Conservation (phyloP, 2,329 filamentous ascomycete genomes). For the Trichoderma aggressivum region DNA sequence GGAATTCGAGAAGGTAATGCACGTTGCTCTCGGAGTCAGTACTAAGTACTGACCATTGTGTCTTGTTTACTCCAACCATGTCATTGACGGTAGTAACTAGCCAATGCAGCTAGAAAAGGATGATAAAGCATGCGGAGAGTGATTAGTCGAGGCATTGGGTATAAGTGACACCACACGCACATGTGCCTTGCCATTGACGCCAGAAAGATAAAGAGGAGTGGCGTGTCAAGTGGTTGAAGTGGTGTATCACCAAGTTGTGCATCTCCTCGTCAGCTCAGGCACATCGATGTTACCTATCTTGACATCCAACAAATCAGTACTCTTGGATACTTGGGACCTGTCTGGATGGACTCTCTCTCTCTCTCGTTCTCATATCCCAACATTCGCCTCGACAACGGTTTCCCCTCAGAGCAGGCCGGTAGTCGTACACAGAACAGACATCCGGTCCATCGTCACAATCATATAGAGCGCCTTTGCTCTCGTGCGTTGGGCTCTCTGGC, state of each 20-base stretch:
- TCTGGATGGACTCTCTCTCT: not conserved
- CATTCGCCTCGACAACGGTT: not conserved
- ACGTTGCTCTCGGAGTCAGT: not conserved
- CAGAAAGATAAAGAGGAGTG: not conserved
- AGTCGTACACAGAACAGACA: not conserved
- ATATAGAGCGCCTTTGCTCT: not conserved
- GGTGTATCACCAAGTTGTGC: not conserved
- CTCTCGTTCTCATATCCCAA: not conserved
- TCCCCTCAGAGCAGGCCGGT: not conserved
- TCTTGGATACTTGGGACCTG: not conserved
- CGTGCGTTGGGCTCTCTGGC: not conserved
- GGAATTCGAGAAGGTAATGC: not conserved
- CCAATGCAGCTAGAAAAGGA: not conserved
- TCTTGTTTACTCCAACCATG: not conserved
- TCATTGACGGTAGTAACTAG: not conserved
- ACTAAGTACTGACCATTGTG: not conserved
- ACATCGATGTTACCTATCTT: not conserved
- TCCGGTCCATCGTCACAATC: not conserved
- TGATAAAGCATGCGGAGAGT: not conserved
- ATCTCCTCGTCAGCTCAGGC: not conserved
- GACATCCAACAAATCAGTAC: not conserved
- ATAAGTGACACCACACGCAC: not conserved
- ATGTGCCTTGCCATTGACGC: not conserved
- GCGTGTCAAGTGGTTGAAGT: not conserved
- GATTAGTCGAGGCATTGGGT: not conserved